A percentile compares a stretch with the other conserved stretches of the same genome.
phyloP scores from a whole-genome alignment of 352 stramenopile genomes.

The Achlya hypogyna region DNA sequence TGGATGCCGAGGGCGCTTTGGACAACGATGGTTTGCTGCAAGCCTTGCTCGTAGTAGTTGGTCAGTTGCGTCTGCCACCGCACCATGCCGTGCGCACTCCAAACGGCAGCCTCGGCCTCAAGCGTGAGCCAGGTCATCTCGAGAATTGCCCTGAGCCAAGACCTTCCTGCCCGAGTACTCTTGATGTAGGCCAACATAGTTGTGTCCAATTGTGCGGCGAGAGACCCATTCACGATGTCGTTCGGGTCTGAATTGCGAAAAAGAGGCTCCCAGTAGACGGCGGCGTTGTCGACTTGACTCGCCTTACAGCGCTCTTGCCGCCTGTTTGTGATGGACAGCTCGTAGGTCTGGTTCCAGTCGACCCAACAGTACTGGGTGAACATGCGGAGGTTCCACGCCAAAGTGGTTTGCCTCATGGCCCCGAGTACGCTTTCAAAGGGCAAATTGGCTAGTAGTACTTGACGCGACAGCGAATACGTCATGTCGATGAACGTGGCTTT shows the following conservation, averaged over 20 bases:
- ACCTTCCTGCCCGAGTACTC: not conserved
- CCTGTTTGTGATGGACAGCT: not conserved
- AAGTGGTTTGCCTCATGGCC: not conserved
- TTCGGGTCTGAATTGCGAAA: not conserved
- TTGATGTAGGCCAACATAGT: not conserved
- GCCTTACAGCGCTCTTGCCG: not conserved
- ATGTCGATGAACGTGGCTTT: not conserved
- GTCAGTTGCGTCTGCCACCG: constrained; percentile 1
- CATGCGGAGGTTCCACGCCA: constrained; percentile 3
- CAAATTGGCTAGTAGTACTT: not conserved
- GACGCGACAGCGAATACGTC: not conserved
- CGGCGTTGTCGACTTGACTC: not conserved
- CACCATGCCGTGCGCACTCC: not conserved
- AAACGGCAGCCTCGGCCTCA: not conserved
- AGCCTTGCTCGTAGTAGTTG: not conserved
- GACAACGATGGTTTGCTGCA: constrained; percentile 4
- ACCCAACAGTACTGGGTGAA: constrained; percentile 18
- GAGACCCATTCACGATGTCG: not conserved
- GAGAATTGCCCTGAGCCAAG: not conserved
- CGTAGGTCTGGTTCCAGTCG: not conserved
- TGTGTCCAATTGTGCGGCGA: not conserved
- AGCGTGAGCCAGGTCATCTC: not conserved
- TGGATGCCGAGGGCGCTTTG: constrained; percentile 8
- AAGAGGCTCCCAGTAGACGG: constrained; percentile 8
- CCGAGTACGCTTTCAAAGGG: not conserved